phyloP scores from a whole-genome alignment of 495 filamentous ascomycete genomes.

The Penicillium bialowiezense region DNA sequence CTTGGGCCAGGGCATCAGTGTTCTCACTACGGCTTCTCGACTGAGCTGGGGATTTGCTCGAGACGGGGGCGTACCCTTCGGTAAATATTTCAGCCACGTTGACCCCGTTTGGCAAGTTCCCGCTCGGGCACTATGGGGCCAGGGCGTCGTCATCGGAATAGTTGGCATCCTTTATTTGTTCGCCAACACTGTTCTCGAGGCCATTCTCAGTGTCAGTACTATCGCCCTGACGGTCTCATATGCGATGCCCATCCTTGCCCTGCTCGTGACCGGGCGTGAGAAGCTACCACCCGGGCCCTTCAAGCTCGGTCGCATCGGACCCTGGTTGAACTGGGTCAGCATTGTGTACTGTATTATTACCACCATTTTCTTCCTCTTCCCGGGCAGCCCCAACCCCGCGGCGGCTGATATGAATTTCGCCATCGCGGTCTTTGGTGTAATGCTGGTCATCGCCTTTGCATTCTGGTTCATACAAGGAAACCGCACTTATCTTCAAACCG shows the following conservation, averaged over 20 bases:
- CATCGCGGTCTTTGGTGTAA: slow-evolving; percentile 49
- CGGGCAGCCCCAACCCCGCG: slow-evolving; percentile 35
- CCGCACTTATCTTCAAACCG: slow-evolving; percentile 37
- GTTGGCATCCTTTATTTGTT: slow-evolving; percentile 47
- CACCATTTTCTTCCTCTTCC: slow-evolving; percentile 50
- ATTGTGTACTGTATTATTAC: slow-evolving; percentile 45
- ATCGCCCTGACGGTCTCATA: slow-evolving; percentile 49
- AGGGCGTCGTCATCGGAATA: slow-evolving; percentile 39
- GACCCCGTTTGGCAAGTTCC: slow-evolving; percentile 44
- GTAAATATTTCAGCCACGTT: slow-evolving; percentile 39
- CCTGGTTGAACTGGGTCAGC: slow-evolving; percentile 40
- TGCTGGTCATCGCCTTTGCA: slow-evolving; percentile 42
- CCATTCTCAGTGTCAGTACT: slow-evolving; percentile 50
- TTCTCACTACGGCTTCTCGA: slow-evolving; percentile 50
- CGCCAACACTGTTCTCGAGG: slow-evolving; percentile 46
- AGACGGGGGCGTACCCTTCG: slow-evolving; percentile 53
- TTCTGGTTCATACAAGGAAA: slow-evolving; percentile 45
- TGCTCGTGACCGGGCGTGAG: slow-evolving; percentile 42
- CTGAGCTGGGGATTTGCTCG: slow-evolving; percentile 56
- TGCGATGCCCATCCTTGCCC: slow-evolving; percentile 42
- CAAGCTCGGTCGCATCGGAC: slow-evolving; percentile 37
- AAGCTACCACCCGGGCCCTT: slow-evolving; percentile 40
- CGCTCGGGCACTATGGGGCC: slow-evolving; percentile 43
- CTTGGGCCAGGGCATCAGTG: slow-evolving; percentile 41
- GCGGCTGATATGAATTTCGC: slow-evolving; percentile 49